phyloP scores from a whole-genome alignment of 2,329 filamentous ascomycete genomes.

The Corinectria fuckeliana region DNA sequence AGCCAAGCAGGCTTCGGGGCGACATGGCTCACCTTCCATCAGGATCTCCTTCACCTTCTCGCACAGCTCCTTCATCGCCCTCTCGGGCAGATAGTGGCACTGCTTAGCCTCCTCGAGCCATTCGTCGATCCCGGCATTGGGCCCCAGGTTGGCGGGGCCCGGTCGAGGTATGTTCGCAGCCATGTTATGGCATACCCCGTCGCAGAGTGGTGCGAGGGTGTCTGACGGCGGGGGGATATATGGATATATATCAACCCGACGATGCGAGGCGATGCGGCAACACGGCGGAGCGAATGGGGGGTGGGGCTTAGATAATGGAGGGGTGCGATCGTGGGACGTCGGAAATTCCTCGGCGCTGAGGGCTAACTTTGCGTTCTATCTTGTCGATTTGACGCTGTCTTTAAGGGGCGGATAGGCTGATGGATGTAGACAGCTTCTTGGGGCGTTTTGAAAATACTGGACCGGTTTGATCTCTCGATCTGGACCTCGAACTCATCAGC shows the following conservation, averaged over 20 bases:
- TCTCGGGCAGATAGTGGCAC: conserved; percentile 94
- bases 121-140: conserved; percentile 88
- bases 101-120: conserved; percentile 97
- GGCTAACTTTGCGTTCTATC: not conserved
- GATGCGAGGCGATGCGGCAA: conserved; percentile 33
- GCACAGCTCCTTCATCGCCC: conserved; percentile 97
- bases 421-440: not conserved
- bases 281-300: conserved; percentile 34
- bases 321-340: conserved; percentile 40
- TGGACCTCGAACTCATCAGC: not conserved
- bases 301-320: conserved; percentile 40
- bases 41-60: conserved; percentile 98
- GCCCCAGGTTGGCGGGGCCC: conserved; percentile 83
- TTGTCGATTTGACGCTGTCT: not conserved
- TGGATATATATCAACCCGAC: conserved; percentile 32
- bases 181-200: conserved; percentile 45
- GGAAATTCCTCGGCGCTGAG: conserved; percentile 38
- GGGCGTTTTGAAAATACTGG: not conserved
- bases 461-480: not conserved
- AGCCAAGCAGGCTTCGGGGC: not conserved
- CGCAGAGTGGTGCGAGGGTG: conserved; percentile 24
- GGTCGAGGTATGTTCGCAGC: conserved; percentile 75
- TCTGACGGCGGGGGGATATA: conserved; percentile 24
- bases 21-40: conserved; percentile 79
- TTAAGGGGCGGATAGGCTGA: not conserved